Evolutionary conservation across 257 asterid species (phyloP).

Genomic region (Asclepias syriaca): DNA sequence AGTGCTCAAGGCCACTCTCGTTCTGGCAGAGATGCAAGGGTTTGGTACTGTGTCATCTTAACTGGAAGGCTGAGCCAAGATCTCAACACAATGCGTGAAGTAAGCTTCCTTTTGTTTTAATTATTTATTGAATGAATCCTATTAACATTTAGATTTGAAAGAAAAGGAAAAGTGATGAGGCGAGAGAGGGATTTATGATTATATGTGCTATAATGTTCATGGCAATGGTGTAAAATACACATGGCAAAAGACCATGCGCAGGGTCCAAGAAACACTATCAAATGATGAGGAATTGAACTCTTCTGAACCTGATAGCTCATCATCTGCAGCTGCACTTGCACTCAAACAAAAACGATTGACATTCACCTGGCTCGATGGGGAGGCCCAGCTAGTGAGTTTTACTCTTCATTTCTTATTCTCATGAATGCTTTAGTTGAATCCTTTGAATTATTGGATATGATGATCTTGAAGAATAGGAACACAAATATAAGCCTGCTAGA

Average conservation of each 20-base stretch:
- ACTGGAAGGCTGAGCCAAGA: conserved; percentile 90
- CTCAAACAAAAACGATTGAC: conserved; percentile 68
- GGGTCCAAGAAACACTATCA: conserved; percentile 67
- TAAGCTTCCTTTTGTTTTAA: conserved; percentile 34
- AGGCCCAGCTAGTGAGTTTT: conserved; percentile 66
- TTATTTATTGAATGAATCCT: conserved; percentile 7
- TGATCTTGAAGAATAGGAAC: conserved; percentile 1
- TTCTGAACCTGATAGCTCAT: conserved; percentile 43
- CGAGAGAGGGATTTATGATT: background rate
- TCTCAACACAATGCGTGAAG: conserved; percentile 89
- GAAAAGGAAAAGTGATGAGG: background rate
- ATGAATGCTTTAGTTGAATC: background rate
- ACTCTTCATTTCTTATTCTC: conserved; percentile 13
- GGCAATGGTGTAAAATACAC: conserved; percentile 30
- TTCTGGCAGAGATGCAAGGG: conserved; percentile 65
- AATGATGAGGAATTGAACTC: conserved; percentile 33
- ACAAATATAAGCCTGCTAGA: background rate
- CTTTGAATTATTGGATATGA: background rate
- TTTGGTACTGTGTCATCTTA: conserved; percentile 93
- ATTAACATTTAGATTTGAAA: background rate
- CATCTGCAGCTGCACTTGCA: conserved; percentile 55
- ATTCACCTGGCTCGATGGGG: conserved; percentile 97
- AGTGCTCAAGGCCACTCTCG: conserved; percentile 83
- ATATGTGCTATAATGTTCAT: conserved; percentile 2
- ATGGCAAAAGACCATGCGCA: conserved; percentile 78